Base-by-base conservation (phyloP, 495 filamentous ascomycete species). In the Xylaria nigripes region DNA sequence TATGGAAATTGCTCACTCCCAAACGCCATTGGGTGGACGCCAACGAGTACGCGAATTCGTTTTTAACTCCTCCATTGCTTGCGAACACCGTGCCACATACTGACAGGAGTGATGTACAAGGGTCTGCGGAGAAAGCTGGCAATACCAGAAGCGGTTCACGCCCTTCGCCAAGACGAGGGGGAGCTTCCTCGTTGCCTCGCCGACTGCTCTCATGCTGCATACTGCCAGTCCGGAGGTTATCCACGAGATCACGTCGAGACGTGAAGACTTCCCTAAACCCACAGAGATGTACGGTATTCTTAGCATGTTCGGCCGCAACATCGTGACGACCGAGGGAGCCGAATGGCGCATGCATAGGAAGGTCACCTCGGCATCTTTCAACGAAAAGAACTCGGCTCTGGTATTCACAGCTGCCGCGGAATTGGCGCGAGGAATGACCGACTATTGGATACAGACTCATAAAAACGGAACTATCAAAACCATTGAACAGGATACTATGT, bases 181-280 rank as follows among this genome's bases (percentile, higher is more conserved):
- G 41, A 71, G 72, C 13, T 81, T 87, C 61, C 25, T 87, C 3
- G 61, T 76, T 27, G 81, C 81, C 2, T 69, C 76, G 0, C 80
- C 83, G 1, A 65, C 62, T 9, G 59, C 50, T 15, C 65, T 77
- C 16, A 56, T 71, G 21, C 51, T 82, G 30, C 78, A 70, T 43
- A 78, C 77, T 0, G 75, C 78, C 21, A 76, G 78, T 63, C 72
- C 85, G 23, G 79, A 81, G 25, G 74, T 76, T 12, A 79, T 86
- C 50, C 71, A 71, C 50, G 78, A 83, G 61, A 71, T 89, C 27
- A 80, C 79, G 1, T 70, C 72, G 4, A 68, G 81, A 32, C 76
- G 81, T 34, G 82, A 81, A 62, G 79, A 81, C 45, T 88, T 88
- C 59, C 83, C 83, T 22, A 89, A 89, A 62, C 78, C 83, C 19